Evolutionary conservation across 352 stramenopile species (phyloP).

Genomic region (Globisporangium barbulae): DNA sequence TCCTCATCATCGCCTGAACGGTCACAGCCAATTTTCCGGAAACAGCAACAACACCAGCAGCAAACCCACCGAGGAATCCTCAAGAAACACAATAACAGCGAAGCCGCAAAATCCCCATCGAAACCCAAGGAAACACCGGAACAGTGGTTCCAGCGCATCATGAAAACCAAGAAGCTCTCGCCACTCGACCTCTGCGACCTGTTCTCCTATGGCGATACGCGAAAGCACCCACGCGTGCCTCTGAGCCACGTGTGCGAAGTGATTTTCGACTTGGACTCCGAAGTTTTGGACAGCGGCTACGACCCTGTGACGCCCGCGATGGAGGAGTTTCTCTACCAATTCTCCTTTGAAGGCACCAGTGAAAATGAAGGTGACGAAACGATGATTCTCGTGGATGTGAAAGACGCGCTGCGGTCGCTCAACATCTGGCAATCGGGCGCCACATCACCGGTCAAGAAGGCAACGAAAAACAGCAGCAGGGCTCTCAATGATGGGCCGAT

Average conservation of each 20-base stretch:
- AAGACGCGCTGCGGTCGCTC: conserved; percentile 48
- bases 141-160: conserved; percentile 53
- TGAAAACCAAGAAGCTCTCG: conserved; percentile 38
- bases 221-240: conserved; percentile 32
- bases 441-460: conserved; percentile 1
- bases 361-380: conserved; percentile 13
- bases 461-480: neutral
- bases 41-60: conserved; percentile 1
- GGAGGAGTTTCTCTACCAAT: conserved; percentile 53
- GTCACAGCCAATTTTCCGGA: neutral
- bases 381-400: conserved; percentile 53
- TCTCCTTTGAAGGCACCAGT: conserved; percentile 27
- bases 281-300: conserved; percentile 3
- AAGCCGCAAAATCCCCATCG: neutral
- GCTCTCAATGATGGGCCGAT: neutral
- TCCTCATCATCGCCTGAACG: neutral
- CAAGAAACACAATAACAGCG: neutral
- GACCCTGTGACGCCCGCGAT: conserved; percentile 55
- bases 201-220: conserved; percentile 45
- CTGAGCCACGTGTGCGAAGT: conserved; percentile 53
- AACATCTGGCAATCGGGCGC: conserved; percentile 46
- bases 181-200: conserved; percentile 53
- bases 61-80: neutral
- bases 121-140: conserved; percentile 30
- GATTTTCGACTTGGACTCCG: conserved; percentile 48